Conservation (phyloP, 129 eudicot genomes). For the Chrysanthemum makinoi region DNA sequence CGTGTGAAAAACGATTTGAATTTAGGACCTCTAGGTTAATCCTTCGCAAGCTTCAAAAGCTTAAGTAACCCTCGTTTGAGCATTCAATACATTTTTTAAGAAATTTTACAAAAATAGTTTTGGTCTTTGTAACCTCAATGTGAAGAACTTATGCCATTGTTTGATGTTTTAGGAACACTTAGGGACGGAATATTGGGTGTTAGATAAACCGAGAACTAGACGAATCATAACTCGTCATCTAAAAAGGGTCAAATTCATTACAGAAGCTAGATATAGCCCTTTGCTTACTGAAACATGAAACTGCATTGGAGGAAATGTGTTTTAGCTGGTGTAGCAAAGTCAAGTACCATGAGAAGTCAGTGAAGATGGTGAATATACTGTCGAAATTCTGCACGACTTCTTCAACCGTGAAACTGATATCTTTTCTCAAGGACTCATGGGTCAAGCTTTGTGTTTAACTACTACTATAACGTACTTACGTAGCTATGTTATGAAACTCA, state of each 20-base stretch:
- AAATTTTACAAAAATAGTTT: background rate
- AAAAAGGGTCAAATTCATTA: conserved; percentile 3
- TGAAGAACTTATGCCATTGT: background rate
- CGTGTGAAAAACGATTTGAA: background rate
- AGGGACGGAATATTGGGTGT: background rate
- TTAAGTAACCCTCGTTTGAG: background rate
- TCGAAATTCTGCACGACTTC: background rate
- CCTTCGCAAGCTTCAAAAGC: background rate
- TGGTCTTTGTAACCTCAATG: background rate
- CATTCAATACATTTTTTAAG: background rate
- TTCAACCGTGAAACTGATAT: background rate
- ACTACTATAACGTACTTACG: background rate
- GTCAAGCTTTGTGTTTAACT: background rate
- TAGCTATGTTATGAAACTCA: background rate
- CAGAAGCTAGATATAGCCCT: background rate
- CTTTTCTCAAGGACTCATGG: background rate
- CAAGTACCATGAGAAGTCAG: background rate
- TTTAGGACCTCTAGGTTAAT: no score
- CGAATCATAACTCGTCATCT: background rate
- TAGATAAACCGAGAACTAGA: background rate
- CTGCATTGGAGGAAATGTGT: background rate
- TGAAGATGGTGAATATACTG: background rate
- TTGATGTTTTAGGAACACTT: conserved; percentile 1
- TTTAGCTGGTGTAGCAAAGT: background rate
- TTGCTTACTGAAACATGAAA: background rate